Conservation (phyloP, 345 rosid genomes). For the Triadica sebifera region DNA sequence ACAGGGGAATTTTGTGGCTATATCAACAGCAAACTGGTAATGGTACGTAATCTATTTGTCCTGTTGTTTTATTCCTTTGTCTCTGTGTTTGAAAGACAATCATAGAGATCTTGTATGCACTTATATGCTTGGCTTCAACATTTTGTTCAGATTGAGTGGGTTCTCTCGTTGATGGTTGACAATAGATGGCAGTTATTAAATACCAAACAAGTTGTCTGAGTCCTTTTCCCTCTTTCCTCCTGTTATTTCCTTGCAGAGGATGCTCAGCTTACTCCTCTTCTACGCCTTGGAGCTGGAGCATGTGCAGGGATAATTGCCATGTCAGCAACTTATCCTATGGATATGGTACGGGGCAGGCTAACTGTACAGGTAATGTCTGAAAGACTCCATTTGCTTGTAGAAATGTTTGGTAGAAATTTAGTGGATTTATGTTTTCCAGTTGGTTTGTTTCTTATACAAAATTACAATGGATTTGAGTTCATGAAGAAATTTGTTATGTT, state of each 20-base stretch:
- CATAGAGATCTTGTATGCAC: background rate
- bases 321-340: slow-evolving; percentile 93
- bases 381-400: slow-evolving; percentile 1
- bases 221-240: background rate
- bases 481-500: background rate
- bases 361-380: slow-evolving; percentile 70
- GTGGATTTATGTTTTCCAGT: background rate
- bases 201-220: background rate
- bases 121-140: background rate
- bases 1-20: slow-evolving; percentile 68
- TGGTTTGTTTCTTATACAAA: background rate
- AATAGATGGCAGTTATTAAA: background rate
- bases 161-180: background rate
- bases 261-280: slow-evolving; percentile 74
- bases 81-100: background rate
- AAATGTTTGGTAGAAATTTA: background rate
- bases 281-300: slow-evolving; percentile 92
- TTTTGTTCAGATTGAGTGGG: background rate
- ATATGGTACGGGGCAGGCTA: slow-evolving; percentile 81
- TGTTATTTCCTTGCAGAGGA: slow-evolving; percentile 50
- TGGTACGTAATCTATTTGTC: slow-evolving; percentile 41
- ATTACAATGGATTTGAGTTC: background rate
- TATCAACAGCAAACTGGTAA: slow-evolving; percentile 81
- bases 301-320: slow-evolving; percentile 90
- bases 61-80: slow-evolving; percentile 7